Conservation (phyloP, 108 stramenopile species). For the Chaetoceros muelleri region DNA sequence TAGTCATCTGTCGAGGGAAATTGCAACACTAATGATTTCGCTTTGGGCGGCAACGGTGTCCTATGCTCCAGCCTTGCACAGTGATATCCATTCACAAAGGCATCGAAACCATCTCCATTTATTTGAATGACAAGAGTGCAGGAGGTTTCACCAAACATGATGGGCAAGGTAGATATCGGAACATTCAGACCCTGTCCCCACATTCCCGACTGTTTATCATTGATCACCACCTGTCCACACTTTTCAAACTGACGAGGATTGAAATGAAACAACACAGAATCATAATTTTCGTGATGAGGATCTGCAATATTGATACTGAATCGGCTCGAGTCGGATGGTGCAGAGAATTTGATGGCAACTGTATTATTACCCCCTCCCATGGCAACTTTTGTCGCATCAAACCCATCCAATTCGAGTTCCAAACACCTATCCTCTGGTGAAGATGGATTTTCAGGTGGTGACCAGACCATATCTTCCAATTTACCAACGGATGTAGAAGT, state of each 20-base stretch:
- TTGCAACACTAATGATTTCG: slow-evolving; percentile 41
- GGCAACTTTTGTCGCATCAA: slow-evolving; percentile 34
- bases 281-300: slow-evolving; percentile 32
- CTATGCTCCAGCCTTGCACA: slow-evolving; percentile 73
- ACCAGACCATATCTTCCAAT: slow-evolving; percentile 27
- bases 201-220: slow-evolving; percentile 64
- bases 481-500: neutral
- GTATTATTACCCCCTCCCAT: slow-evolving; percentile 57
- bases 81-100: slow-evolving; percentile 64
- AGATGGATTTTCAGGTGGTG: slow-evolving; percentile 33
- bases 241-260: slow-evolving; percentile 67
- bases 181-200: slow-evolving; percentile 72
- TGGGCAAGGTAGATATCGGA: slow-evolving; percentile 56
- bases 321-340: slow-evolving; percentile 56
- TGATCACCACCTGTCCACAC: slow-evolving; percentile 70
- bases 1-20: slow-evolving; percentile 77
- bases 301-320: slow-evolving; percentile 76
- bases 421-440: slow-evolving; percentile 55
- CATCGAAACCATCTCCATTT: slow-evolving; percentile 72
- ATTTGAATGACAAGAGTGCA: slow-evolving; percentile 71
- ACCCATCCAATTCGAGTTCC: slow-evolving; percentile 45
- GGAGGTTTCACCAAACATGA: slow-evolving; percentile 64
- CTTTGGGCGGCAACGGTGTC: slow-evolving; percentile 29
- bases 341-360: slow-evolving; percentile 73
- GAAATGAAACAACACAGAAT: slow-evolving; percentile 66